Evolutionary conservation across 2,329 filamentous ascomycete species (phyloP), one percentile per base, ranked within the genome.

Genomic region (Botrytis squamosa): DNA sequence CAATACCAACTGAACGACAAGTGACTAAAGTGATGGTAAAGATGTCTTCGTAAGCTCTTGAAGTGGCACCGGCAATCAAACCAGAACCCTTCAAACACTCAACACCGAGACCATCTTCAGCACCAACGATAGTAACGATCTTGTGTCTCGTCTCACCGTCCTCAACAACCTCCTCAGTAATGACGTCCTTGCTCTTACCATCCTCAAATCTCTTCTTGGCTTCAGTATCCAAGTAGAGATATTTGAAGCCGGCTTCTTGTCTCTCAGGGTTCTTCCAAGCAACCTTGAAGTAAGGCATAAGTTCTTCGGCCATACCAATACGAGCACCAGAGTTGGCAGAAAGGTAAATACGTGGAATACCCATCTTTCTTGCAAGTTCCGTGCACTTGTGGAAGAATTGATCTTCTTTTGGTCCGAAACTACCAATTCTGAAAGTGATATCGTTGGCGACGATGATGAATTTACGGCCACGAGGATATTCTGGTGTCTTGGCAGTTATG

Each of bases 331-430:
- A 99, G 88, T 99, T 99, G 82, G 96, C 96, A 82, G 96, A 99
- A 74, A 99, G 87, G 85, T 99, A 99, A 82, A 99, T 95, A 79
- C 96, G 93, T 38, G 96, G 96, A 80, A 99, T 97, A 57, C 96
- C 96, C 75, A 98, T 87, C 86, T 94, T 95, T 80, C 95, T 91
- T 76, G 96, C 96, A 77, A 98, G 88, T 84, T 99, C 95, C 16
- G 96, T 98, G 86, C 96, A 99, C 88, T 98, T 98, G 88, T 97
- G 89, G 90, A 99, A 99, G 90, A 97, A 99, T 80, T 93, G 92
- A 84, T 99, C 96, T 86, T 99, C 96, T 84, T 92, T 91, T 59
- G 96, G 96, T 70, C 96, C 96, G 82, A 99, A 99, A 2, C 94
- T 97, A 81, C 96, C 96, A 82, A 98, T 99, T 88, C 97, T 97